A percentile compares a stretch with the other conserved stretches of the same genome.
Evolutionary conservation across 495 filamentous ascomycete genomes (phyloP).

Genomic region (Monascus purpureus): DNA sequence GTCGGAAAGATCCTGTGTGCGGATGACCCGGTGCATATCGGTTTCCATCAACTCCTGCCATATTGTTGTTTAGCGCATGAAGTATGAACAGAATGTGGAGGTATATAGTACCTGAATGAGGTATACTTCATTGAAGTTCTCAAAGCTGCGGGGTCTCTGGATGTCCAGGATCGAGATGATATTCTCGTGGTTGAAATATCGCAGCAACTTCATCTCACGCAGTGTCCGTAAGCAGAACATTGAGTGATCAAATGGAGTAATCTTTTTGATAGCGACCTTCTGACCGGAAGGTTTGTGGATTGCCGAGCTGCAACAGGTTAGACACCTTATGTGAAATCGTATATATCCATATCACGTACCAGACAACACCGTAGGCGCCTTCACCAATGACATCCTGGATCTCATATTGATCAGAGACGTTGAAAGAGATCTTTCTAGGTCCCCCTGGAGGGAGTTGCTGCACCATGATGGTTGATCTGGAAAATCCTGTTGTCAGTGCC

Average conservation of each 20-base stretch:
- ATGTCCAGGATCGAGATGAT: constrained; percentile 99
- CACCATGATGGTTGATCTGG: constrained; percentile 22
- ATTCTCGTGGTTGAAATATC: constrained; percentile 99
- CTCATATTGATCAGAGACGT: constrained; percentile 98
- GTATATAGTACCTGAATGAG: constrained; percentile 76
- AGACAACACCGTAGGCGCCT: constrained; percentile 97
- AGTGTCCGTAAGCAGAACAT: constrained; percentile 98
- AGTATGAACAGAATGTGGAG: too few species aligned
- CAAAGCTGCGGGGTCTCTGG: constrained; percentile 91
- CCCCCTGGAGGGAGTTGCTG: constrained; percentile 35
- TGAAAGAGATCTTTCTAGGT: constrained; percentile 98
- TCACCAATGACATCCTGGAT: constrained; percentile 99
- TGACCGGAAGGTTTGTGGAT: constrained; percentile 97
- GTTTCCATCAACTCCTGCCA: constrained; percentile 99
- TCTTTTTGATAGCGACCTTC: constrained; percentile 99
- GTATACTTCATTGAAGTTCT: constrained; percentile 95
- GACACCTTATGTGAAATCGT: too few species aligned
- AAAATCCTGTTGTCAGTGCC: too few species aligned
- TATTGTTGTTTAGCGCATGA: too few species aligned
- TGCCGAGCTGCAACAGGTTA: constrained; percentile 57
- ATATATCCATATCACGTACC: constrained; percentile 67
- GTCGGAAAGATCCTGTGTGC: constrained; percentile 95
- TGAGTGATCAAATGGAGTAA: constrained; percentile 96
- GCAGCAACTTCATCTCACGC: constrained; percentile 97
- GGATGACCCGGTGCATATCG: constrained; percentile 98